Evolutionary conservation across 108 stramenopile genomes (phyloP).

Genomic region (Discostella stelligeroides): DNA sequence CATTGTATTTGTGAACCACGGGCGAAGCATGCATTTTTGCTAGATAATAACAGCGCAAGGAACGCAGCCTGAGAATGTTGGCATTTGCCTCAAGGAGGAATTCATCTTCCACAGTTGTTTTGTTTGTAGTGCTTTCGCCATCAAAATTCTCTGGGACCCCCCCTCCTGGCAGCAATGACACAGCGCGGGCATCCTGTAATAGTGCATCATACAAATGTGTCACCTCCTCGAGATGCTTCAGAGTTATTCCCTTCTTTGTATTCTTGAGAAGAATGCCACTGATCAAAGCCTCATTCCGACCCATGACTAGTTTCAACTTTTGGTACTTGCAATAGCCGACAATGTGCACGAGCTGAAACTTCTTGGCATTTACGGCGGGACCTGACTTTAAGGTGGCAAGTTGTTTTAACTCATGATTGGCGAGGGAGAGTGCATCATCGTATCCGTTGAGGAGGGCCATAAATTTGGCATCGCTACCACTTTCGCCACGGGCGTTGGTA

Average conservation of each 20-base stretch:
- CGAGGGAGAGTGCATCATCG: slow-evolving; percentile 71
- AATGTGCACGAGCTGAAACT: slow-evolving; percentile 58
- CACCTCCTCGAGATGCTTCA: slow-evolving; percentile 58
- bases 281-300: slow-evolving; percentile 53
- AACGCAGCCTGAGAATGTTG: slow-evolving; percentile 71
- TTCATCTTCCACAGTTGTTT: slow-evolving; percentile 64
- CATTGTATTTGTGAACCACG: slow-evolving; percentile 41
- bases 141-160: slow-evolving; percentile 35
- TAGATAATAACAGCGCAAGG: slow-evolving; percentile 65
- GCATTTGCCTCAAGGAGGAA: slow-evolving; percentile 77
- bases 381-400: slow-evolving; percentile 60
- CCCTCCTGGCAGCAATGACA: slow-evolving; percentile 56
- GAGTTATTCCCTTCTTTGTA: slow-evolving; percentile 11
- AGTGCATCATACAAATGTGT: slow-evolving; percentile 81
- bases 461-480: slow-evolving; percentile 49
- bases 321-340: slow-evolving; percentile 69
- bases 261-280: slow-evolving; percentile 37
- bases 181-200: slow-evolving; percentile 72
- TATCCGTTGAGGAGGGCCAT: slow-evolving; percentile 65
- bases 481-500: not conserved
- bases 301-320: slow-evolving; percentile 61
- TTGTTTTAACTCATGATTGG: slow-evolving; percentile 48
- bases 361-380: slow-evolving; percentile 74
- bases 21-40: slow-evolving; percentile 56
- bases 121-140: slow-evolving; percentile 5